phyloP scores from a whole-genome alignment of 2,329 filamentous ascomycete genomes.

The Aspergillus novoparasiticus region DNA sequence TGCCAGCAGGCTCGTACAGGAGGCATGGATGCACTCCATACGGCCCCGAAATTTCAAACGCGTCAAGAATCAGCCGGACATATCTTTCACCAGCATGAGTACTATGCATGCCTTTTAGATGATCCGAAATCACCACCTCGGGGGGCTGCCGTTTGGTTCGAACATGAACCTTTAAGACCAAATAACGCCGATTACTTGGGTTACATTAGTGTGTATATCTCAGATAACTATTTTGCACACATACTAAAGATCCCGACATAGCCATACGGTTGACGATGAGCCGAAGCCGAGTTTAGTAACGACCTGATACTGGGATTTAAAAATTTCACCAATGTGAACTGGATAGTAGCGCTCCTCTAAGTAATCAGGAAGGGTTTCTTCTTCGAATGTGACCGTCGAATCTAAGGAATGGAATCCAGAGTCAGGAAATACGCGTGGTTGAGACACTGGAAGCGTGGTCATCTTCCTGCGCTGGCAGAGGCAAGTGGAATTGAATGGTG shows the following conservation, averaged over 20 bases:
- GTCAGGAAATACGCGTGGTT: conserved; percentile 15
- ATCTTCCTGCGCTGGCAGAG: conserved; percentile 7
- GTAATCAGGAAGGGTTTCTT: conserved; percentile 20
- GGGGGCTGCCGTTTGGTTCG: conserved; percentile 11
- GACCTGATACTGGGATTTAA: conserved; percentile 24
- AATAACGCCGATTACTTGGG: conserved; percentile 17
- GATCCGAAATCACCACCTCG: conserved; percentile 30
- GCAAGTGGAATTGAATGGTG: not conserved
- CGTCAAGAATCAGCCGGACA: conserved; percentile 29
- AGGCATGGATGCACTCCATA: conserved; percentile 28
- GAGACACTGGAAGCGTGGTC: not conserved
- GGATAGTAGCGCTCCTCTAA: conserved; percentile 20
- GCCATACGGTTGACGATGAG: conserved; percentile 27
- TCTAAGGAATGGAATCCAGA: conserved; percentile 16
- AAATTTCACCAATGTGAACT: conserved; percentile 18
- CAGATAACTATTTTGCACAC: conserved; percentile 3
- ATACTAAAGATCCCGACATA: conserved; percentile 23
- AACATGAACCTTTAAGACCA: conserved; percentile 22
- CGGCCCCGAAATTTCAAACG: conserved; percentile 31
- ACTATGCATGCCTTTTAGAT: conserved; percentile 24
- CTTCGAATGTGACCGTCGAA: conserved; percentile 15
- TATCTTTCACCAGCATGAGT: conserved; percentile 22
- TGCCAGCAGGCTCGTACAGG: conserved; percentile 25
- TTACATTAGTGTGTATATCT: not conserved
- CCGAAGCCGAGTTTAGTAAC: conserved; percentile 30